phyloP scores from a whole-genome alignment of 148 eudicot species.

The Oxyria digyna region DNA sequence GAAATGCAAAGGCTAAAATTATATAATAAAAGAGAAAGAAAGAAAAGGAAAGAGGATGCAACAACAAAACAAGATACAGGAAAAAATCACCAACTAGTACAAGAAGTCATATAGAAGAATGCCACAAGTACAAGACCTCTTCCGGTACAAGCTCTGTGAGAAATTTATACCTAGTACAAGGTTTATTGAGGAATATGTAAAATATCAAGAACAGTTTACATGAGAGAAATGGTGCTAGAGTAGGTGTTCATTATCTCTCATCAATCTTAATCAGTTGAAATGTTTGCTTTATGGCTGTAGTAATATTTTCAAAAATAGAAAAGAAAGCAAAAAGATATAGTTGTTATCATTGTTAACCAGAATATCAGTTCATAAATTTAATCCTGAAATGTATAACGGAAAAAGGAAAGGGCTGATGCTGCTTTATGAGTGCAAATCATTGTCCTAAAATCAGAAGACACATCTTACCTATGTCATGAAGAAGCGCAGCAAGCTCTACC shows the following conservation, averaged over 20 bases:
- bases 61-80: neutral
- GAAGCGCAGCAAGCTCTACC: slow-evolving; percentile 97
- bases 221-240: neutral
- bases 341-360: neutral
- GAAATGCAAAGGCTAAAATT: no score
- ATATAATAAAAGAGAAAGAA: no score
- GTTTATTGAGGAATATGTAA: neutral
- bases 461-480: slow-evolving; percentile 75
- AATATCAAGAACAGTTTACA: neutral
- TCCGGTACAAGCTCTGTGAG: neutral
- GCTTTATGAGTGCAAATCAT: neutral
- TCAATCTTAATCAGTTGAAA: neutral
- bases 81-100: neutral
- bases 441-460: neutral
- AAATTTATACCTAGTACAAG: neutral
- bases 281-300: neutral
- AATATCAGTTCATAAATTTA: neutral
- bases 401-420: neutral
- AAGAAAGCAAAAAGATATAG: neutral
- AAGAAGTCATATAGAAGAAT: neutral
- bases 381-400: neutral
- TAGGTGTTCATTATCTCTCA: neutral
- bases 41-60: no score
- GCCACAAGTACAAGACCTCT: neutral
- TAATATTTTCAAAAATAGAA: neutral